These are phyloP conservation scores for Globisporangium uncinulatum DNA, from an alignment of 352 stramenopile genomes.

Conservation along the genomic window DNA sequence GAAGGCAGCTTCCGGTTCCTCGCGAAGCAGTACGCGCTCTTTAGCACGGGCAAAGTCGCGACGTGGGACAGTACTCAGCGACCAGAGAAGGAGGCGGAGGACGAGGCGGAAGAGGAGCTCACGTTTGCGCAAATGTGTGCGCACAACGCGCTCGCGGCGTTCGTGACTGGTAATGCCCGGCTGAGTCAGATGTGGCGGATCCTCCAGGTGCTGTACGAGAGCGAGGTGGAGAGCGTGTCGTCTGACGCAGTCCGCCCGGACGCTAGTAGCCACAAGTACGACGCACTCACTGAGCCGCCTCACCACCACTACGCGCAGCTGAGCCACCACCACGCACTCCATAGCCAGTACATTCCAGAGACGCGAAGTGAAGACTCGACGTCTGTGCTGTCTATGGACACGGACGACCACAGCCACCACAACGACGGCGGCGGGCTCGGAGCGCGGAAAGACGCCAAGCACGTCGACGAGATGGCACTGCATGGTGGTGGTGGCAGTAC, in stretches of 20 bases:
- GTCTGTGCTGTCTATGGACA: constrained; percentile 15
- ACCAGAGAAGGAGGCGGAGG: constrained; percentile 9
- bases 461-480: constrained; percentile 8
- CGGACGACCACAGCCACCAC: constrained; percentile 16
- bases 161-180: constrained; percentile 66
- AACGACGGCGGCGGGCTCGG: constrained; percentile 8
- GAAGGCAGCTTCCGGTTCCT: constrained; percentile 82
- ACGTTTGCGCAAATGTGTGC: constrained; percentile 74
- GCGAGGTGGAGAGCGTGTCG: constrained; percentile 16
- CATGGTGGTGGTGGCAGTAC: background rate
- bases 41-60: constrained; percentile 13
- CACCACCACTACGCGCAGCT: constrained; percentile 3
- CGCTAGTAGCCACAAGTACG: constrained; percentile 5
- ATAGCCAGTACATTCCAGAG: constrained; percentile 10
- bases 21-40: constrained; percentile 65
- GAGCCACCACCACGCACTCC: constrained; percentile 4
- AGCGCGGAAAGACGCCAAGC: constrained; percentile 10
- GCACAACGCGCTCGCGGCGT: constrained; percentile 75
- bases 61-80: too few species aligned
- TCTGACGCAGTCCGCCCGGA: background rate
- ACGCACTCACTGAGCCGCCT: background rate
- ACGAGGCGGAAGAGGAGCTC: constrained; percentile 11
- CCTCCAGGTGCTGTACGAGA: constrained; percentile 65
- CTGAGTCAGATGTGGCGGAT: constrained; percentile 87
- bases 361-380: constrained; percentile 15